These are phyloP conservation scores for Huntiella decipiens DNA, from an alignment of 2,329 filamentous ascomycete genomes.

Conservation along the genomic window DNA sequence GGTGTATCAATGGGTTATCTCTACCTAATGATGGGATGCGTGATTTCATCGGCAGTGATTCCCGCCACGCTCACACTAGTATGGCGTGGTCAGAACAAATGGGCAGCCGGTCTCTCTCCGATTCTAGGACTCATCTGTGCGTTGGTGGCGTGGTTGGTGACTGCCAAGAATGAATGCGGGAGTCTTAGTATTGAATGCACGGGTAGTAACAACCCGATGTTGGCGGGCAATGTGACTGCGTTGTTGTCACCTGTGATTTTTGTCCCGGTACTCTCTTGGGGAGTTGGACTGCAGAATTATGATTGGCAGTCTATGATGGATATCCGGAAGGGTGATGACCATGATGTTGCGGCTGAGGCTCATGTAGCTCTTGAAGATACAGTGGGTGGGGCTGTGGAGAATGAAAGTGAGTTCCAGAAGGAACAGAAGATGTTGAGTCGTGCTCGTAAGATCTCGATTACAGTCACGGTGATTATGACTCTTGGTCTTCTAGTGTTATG, in stretches of 20 bases:
- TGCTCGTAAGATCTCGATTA: slow-evolving; percentile 29
- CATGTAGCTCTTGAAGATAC: slow-evolving; percentile 47
- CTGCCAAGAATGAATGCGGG: slow-evolving; percentile 49
- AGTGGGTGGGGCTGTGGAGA: slow-evolving; percentile 25
- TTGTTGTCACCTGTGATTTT: slow-evolving; percentile 59
- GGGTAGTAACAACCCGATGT: slow-evolving; percentile 69
- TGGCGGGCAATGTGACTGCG: slow-evolving; percentile 70
- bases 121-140: slow-evolving; percentile 47
- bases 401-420: slow-evolving; percentile 22
- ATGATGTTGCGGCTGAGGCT: slow-evolving; percentile 44
- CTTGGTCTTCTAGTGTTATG: slow-evolving; percentile 60
- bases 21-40: slow-evolving; percentile 79
- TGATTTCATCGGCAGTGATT: slow-evolving; percentile 70
- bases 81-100: slow-evolving; percentile 62
- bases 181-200: slow-evolving; percentile 53
- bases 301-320: slow-evolving; percentile 70
- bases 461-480: slow-evolving; percentile 26
- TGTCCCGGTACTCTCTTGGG: slow-evolving; percentile 54
- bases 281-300: slow-evolving; percentile 45
- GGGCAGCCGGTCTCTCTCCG: slow-evolving; percentile 48
- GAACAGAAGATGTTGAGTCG: slow-evolving; percentile 32
- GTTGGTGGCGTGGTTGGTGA: slow-evolving; percentile 58
- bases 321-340: slow-evolving; percentile 64
- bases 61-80: slow-evolving; percentile 64
- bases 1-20: slow-evolving; percentile 77